A percentile compares a stretch with the other conserved stretches of the same genome.
phyloP scores from a whole-genome alignment of 2,329 filamentous ascomycete species.

The Colletotrichum falcatum region DNA sequence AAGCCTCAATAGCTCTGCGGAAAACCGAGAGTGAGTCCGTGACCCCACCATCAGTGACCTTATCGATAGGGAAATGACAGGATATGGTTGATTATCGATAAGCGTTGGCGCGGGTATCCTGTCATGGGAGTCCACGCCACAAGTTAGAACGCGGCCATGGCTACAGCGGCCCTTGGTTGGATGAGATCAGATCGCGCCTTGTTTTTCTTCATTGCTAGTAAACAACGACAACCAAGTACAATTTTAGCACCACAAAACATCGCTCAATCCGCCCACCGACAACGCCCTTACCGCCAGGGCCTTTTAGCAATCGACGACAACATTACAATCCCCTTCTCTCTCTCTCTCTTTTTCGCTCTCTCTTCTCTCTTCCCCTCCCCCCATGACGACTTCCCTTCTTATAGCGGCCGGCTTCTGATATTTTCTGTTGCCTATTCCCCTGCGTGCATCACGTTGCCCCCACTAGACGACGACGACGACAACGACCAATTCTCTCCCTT shows the following conservation, averaged over 20 bases:
- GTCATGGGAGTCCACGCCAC: conserved; percentile 36
- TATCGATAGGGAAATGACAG: conserved; percentile 26
- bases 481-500: conserved; percentile 10
- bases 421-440: conserved; percentile 14
- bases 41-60: conserved; percentile 31
- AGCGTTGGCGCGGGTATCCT: neutral
- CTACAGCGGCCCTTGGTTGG: conserved; percentile 36
- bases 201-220: conserved; percentile 42
- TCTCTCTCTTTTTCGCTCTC: neutral
- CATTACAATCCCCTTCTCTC: neutral
- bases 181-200: conserved; percentile 41
- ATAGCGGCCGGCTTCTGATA: conserved; percentile 22
- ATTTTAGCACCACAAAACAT: conserved; percentile 42
- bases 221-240: conserved; percentile 41
- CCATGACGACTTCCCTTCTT: conserved; percentile 27
- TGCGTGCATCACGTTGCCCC: conserved; percentile 14
- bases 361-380: neutral
- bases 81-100: conserved; percentile 29
- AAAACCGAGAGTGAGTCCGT: conserved; percentile 27
- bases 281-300: conserved; percentile 38
- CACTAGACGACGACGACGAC: neutral
- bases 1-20: conserved; percentile 6
- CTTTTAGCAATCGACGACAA: conserved; percentile 29
- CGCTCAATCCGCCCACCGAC: conserved; percentile 34
- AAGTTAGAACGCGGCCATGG: conserved; percentile 31